Conservation (phyloP, 2,329 filamentous ascomycete species). For the Cytospora schulzeri region DNA sequence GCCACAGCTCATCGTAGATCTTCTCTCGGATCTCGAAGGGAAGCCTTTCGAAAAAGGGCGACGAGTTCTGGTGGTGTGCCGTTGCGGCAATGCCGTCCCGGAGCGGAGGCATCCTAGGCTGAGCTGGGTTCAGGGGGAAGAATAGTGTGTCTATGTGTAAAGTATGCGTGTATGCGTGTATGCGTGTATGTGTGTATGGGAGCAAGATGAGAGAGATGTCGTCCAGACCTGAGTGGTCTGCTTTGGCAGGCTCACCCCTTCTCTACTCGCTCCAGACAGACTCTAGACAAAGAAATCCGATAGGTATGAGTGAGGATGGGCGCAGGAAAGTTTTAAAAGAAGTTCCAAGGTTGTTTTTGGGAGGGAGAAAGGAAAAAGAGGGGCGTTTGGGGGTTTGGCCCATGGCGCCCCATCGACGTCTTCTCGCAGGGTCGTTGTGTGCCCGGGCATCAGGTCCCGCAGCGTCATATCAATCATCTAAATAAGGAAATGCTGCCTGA, state of each 20-base stretch:
- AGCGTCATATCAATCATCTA: constrained; percentile 1
- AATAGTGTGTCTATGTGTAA: no score
- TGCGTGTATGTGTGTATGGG: neutral
- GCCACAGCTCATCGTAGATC: constrained; percentile 37
- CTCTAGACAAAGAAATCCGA: neutral
- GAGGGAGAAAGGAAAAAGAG: no score
- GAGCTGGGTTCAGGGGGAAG: neutral
- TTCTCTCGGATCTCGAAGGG: constrained; percentile 37
- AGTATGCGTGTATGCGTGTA: neutral
- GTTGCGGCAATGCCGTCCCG: constrained; percentile 40
- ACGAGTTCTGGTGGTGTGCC: constrained; percentile 49
- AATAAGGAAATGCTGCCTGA: constrained; percentile 28
- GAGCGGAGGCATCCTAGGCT: constrained; percentile 27
- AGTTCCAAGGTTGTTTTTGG: no score
- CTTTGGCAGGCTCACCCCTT: no score
- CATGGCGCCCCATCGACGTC: neutral
- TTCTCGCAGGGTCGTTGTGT: neutral
- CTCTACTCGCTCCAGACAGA: neutral
- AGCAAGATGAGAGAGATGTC: no score
- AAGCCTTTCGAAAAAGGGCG: constrained; percentile 35
- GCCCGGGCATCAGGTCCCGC: no score
- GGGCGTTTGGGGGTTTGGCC: no score
- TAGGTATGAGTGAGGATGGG: neutral
- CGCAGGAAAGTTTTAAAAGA: no score
- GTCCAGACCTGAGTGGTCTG: no score